These are phyloP conservation scores for Eucalyptus albens DNA, from an alignment of 345 rosid species.

Conservation along the genomic window DNA sequence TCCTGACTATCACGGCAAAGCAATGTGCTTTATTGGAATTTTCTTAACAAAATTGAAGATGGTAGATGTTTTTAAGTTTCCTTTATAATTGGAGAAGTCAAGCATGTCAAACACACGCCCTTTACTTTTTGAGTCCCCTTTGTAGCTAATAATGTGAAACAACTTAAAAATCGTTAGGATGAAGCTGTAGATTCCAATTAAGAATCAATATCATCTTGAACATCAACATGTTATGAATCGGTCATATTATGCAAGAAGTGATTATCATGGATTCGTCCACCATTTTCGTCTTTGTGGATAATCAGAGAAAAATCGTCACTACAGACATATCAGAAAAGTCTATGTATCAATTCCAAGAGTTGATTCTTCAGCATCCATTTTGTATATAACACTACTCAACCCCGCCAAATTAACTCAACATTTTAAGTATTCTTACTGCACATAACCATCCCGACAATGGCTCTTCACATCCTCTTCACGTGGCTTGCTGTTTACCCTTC, in stretches of 20 bases:
- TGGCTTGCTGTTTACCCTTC: not conserved
- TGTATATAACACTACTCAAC: not conserved
- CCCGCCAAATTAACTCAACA: not conserved
- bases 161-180: not conserved
- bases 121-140: not conserved
- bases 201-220: not conserved
- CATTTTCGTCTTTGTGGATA: not conserved
- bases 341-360: not conserved
- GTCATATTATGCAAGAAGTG: not conserved
- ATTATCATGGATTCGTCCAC: not conserved
- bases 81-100: not conserved
- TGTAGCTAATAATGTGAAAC: not conserved
- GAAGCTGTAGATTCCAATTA: not conserved
- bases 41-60: not conserved
- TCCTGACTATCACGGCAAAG: not conserved
- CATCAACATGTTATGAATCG: not conserved
- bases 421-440: not conserved
- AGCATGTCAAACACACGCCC: not conserved
- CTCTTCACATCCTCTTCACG: not conserved
- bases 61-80: not conserved
- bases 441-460: not conserved
- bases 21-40: not conserved
- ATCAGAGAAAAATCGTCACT: not conserved
- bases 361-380: not conserved
- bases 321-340: not conserved